Evolutionary conservation across 345 rosid species (phyloP).

Genomic region (Pugionium dolabratum): DNA sequence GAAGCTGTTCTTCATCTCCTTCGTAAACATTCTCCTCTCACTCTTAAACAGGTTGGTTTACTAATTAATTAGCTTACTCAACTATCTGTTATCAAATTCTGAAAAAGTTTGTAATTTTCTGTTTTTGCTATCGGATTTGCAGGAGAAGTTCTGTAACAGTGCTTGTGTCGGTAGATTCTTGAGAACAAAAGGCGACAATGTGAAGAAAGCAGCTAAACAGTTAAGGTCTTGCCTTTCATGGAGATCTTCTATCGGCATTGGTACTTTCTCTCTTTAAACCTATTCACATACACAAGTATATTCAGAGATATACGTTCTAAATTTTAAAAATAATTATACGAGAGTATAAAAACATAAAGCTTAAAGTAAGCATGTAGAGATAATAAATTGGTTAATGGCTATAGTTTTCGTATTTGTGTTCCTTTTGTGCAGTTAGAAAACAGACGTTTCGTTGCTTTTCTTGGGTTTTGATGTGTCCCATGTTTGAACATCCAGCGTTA

Average conservation of each 20-base stretch:
- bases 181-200: slow-evolving; percentile 70
- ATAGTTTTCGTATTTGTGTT: slow-evolving; percentile 18
- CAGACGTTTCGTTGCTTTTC: slow-evolving; percentile 32
- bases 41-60: slow-evolving; percentile 73
- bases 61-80: too few species aligned
- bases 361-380: slow-evolving; percentile 25
- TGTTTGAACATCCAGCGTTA: slow-evolving; percentile 48
- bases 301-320: not conserved
- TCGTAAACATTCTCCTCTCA: slow-evolving; percentile 76
- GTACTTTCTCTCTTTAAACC: slow-evolving; percentile 39
- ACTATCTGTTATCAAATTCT: too few species aligned
- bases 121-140: slow-evolving; percentile 21
- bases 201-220: slow-evolving; percentile 83
- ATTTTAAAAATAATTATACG: not conserved
- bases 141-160: slow-evolving; percentile 88
- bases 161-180: slow-evolving; percentile 77
- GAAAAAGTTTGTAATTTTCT: not conserved
- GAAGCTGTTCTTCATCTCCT: slow-evolving; percentile 76
- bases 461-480: slow-evolving; percentile 42
- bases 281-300: not conserved
- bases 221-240: slow-evolving; percentile 86
- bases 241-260: slow-evolving; percentile 80
- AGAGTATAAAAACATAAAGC: slow-evolving; percentile 30
- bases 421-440: slow-evolving; percentile 14
- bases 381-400: slow-evolving; percentile 18